A percentile compares a stretch with the other conserved stretches of the same genome.
phyloP scores from a whole-genome alignment of 495 filamentous ascomycete genomes.

The Echria macrotheca region DNA sequence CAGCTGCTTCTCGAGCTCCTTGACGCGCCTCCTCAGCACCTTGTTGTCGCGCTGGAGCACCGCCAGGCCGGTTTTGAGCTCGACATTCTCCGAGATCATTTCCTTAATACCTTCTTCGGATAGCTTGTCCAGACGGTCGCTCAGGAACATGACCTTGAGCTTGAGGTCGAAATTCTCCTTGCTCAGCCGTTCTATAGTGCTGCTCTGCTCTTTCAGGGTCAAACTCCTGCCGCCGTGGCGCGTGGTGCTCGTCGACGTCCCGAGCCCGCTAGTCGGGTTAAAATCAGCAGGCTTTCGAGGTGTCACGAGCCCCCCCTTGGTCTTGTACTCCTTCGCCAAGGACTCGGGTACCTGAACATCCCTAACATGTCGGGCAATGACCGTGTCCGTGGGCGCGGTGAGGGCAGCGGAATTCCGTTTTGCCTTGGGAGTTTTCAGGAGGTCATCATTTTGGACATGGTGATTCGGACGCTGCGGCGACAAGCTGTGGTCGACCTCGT shows the following conservation, averaged over 20 bases:
- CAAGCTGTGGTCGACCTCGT: conserved; percentile 36
- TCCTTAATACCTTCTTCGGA: conserved; percentile 96
- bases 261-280: conserved; percentile 31
- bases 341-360: conserved; percentile 88
- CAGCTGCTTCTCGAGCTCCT: conserved; percentile 78
- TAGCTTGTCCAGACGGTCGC: conserved; percentile 84
- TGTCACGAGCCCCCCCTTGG: conserved; percentile 48
- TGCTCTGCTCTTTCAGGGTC: conserved; percentile 95
- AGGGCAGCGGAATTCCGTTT: conserved; percentile 42
- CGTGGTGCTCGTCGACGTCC: conserved; percentile 44
- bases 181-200: conserved; percentile 87
- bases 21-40: conserved; percentile 65
- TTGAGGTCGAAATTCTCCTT: conserved; percentile 98
- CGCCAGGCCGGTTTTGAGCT: conserved; percentile 82
- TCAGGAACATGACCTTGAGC: conserved; percentile 94
- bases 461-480: conserved; percentile 23
- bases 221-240: conserved; percentile 70
- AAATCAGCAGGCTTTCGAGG: conserved; percentile 51
- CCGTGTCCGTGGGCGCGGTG: conserved; percentile 73
- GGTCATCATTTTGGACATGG: conserved; percentile 19
- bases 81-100: conserved; percentile 94
- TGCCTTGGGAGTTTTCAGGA: conserved; percentile 43
- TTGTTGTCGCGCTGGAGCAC: conserved; percentile 87
- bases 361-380: conserved; percentile 78
- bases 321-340: conserved; percentile 74